These are phyloP conservation scores for Conoideocrella luteorostrata DNA, from an alignment of 2,329 filamentous ascomycete genomes.

Conservation along the genomic window DNA sequence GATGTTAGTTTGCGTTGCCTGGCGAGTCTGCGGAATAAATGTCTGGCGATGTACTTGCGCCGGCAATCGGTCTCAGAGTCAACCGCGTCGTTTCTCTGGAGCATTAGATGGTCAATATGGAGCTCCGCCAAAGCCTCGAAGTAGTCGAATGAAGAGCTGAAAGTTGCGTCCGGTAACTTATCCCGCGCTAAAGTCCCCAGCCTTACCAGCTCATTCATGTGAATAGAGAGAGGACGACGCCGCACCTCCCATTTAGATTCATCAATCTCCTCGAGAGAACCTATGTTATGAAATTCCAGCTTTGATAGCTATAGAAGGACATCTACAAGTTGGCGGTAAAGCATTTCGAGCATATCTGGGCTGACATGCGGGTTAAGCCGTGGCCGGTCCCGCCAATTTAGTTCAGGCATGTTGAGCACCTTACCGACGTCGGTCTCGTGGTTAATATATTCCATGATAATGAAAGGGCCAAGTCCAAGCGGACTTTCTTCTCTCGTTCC, in stretches of 20 bases:
- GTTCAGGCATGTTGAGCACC: background rate
- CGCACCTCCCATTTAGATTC: slow-evolving; percentile 16
- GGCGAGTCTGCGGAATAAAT: slow-evolving; percentile 17
- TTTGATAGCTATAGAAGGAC: slow-evolving; percentile 6
- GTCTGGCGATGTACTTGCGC: slow-evolving; percentile 26
- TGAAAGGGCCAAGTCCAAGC: slow-evolving; percentile 9
- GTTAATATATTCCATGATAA: slow-evolving; percentile 12
- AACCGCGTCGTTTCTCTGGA: slow-evolving; percentile 31
- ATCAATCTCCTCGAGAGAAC: background rate
- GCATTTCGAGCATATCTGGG: background rate
- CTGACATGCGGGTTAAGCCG: slow-evolving; percentile 1
- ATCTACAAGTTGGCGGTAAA: slow-evolving; percentile 4
- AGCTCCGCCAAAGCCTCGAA: slow-evolving; percentile 1
- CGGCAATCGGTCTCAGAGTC: slow-evolving; percentile 21
- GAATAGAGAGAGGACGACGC: slow-evolving; percentile 13
- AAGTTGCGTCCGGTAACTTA: background rate
- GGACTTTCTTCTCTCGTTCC: slow-evolving; percentile 12
- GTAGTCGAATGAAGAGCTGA: background rate
- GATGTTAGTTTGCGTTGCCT: slow-evolving; percentile 19
- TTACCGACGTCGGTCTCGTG: slow-evolving; percentile 5
- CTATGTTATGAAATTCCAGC: slow-evolving; percentile 1
- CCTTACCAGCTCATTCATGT: slow-evolving; percentile 6
- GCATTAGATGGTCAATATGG: no score
- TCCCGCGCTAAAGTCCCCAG: slow-evolving; percentile 1
- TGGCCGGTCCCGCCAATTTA: background rate